Evolutionary conservation across 192 early-diverging fungal genomes (phyloP), one percentile per base, ranked within the genome.

Genomic region (Backusella australiensis): DNA sequence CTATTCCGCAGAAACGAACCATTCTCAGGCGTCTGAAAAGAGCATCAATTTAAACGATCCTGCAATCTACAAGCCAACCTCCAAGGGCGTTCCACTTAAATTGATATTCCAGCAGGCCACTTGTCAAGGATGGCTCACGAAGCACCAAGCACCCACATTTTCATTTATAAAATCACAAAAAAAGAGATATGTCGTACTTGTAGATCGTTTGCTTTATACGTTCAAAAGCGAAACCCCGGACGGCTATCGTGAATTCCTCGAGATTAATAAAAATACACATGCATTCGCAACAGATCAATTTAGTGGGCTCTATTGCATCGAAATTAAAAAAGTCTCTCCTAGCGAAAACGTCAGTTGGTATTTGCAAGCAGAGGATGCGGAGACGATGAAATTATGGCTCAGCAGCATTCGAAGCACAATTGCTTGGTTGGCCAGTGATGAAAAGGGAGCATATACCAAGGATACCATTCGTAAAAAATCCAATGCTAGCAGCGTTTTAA

Each of bases 261-360:
- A 75, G 29, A 23, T 79, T 15, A 70, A 35, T 36, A 66, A 67
- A 36, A 35, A 68, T 14, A 79, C 78, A 0, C 67, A 75, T 34
- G 73, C 59, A 19, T 79, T 79, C 34, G 78, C 75, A 14, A 79
- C 78, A 19, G 74, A 79, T 72, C 68, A 46, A 6, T 68, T 79
- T 53, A n/a, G 34, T 23, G 74, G 74, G 15, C 68, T 74, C 8
- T 71, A 79, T 44, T 79, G 78, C 7, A 39, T 79, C 9, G 78
- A 79, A 67, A 65, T 79, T 52, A 73, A 69, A 68, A 79, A 79
- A 66, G 21, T 29, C 7, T 63, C 52, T 6, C 26, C 67, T 19
- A 19, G 39, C 34, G 69, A 79, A 21, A 29, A 11, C 0, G 19
- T 35, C 29, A 71, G 72, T 36, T 79, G 78, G 78, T 79, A 65